A percentile compares a stretch with the other conserved stretches of the same genome.
Evolutionary conservation across 805 yeast species (phyloP).

Genomic region (Yamadazyma phyllophila): DNA sequence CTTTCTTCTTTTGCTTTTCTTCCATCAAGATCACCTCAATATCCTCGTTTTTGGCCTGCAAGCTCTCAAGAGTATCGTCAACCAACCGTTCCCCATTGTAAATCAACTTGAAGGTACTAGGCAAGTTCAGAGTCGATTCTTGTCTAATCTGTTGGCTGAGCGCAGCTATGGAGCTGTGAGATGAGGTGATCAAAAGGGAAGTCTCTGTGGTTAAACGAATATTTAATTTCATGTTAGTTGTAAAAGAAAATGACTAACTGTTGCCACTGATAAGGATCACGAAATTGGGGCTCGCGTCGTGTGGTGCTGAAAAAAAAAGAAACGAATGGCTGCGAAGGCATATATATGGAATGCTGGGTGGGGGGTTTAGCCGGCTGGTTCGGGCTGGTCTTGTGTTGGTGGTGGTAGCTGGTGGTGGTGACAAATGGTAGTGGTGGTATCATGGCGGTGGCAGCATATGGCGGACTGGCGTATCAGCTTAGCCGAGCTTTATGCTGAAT

Average conservation of each 20-base stretch:
- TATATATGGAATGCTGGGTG: background rate
- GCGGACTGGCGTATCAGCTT: no score
- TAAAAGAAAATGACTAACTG: slow-evolving; percentile 2
- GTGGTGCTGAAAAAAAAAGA: slow-evolving; percentile 1
- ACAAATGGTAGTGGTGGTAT: no score
- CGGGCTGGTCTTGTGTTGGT: no score
- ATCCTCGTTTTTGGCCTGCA: slow-evolving; percentile 18
- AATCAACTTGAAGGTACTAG: slow-evolving; percentile 38
- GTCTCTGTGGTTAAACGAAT: slow-evolving; percentile 47
- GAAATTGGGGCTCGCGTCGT: slow-evolving; percentile 7
- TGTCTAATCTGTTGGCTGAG: slow-evolving; percentile 46
- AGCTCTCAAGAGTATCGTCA: slow-evolving; percentile 13
- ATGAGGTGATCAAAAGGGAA: slow-evolving; percentile 45
- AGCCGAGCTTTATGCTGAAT: no score
- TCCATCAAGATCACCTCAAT: slow-evolving; percentile 16
- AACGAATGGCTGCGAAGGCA: slow-evolving; percentile 1
- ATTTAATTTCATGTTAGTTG: slow-evolving; percentile 8
- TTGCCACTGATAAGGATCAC: slow-evolving; percentile 12
- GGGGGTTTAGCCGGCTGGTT: no score
- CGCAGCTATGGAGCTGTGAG: slow-evolving; percentile 40
- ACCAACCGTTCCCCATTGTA: slow-evolving; percentile 37
- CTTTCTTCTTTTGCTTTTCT: slow-evolving; percentile 11
- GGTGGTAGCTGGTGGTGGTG: background rate
- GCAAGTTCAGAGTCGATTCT: slow-evolving; percentile 33
- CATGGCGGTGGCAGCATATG: no score